phyloP scores from a whole-genome alignment of 1,139 yeast genomes.

The Candida labiduridarum region DNA sequence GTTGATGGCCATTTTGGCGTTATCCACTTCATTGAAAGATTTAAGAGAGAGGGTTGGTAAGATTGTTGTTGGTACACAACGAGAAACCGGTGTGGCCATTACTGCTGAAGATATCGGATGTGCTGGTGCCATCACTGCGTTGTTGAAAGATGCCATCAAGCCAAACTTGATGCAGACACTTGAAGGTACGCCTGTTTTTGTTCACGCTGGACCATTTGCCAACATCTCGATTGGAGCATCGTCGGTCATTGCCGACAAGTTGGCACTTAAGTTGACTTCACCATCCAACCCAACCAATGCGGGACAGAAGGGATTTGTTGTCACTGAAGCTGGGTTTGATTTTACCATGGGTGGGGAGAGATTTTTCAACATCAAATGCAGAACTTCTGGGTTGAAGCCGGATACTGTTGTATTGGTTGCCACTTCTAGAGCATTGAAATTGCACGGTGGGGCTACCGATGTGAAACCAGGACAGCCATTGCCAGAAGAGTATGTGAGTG shows the following conservation, averaged over 20 bases:
- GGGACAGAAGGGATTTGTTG: conserved; percentile 89
- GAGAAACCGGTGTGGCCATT: conserved; percentile 77
- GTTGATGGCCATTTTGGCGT: conserved; percentile 95
- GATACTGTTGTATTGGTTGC: conserved; percentile 96
- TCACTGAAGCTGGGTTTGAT: conserved; percentile 98
- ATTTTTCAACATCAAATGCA: conserved; percentile 93
- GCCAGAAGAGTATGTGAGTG: conserved; percentile 83
- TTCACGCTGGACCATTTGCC: conserved; percentile 99
- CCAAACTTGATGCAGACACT: conserved; percentile 98
- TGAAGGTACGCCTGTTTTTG: conserved; percentile 97
- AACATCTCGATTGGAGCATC: conserved; percentile 97
- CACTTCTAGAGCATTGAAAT: conserved; percentile 94
- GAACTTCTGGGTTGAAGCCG: conserved; percentile 88
- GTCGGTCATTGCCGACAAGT: conserved; percentile 91
- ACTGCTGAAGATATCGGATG: conserved; percentile 97
- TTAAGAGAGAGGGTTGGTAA: conserved; percentile 89
- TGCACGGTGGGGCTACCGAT: conserved; percentile 98
- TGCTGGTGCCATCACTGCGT: conserved; percentile 96
- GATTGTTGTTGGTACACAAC: conserved; percentile 87
- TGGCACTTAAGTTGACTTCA: conserved; percentile 82
- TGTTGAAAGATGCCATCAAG: conserved; percentile 94
- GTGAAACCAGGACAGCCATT: conserved; percentile 94
- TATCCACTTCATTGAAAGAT: conserved; percentile 78
- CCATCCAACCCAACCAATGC: conserved; percentile 56
- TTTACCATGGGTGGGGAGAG: conserved; percentile 99